These are phyloP conservation scores for Termitomyces sp. DNA, from an alignment of 768 basidiomycete species.

Conservation along the genomic window DNA sequence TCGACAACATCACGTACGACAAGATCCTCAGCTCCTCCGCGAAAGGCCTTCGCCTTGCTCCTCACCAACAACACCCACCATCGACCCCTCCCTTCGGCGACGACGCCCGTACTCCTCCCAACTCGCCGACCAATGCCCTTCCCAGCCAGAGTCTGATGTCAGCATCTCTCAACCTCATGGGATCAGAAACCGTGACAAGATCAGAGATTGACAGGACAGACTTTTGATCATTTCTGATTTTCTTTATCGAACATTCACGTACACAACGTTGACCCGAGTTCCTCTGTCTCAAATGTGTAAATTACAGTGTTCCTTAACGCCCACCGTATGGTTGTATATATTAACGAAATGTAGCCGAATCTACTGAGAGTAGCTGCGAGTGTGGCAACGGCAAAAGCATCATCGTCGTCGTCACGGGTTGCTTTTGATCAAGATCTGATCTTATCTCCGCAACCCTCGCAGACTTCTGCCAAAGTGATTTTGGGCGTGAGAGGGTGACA, in stretches of 20 bases:
- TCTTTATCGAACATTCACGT: background rate
- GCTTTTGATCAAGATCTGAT: background rate
- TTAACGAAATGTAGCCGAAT: background rate
- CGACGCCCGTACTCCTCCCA: slow-evolving; percentile 16
- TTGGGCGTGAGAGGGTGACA: too few relatives aligned
- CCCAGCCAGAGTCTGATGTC: slow-evolving; percentile 7
- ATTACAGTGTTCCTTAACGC: background rate
- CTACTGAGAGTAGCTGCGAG: too few relatives aligned
- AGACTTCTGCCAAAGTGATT: too few relatives aligned
- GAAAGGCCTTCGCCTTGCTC: slow-evolving; percentile 10
- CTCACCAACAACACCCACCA: background rate
- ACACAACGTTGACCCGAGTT: background rate
- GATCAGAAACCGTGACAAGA: background rate
- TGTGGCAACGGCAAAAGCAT: background rate
- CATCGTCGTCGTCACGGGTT: too few relatives aligned
- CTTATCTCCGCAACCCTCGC: background rate
- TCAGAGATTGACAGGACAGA: background rate
- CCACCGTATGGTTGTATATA: background rate
- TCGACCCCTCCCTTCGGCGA: slow-evolving; percentile 1
- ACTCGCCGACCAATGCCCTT: slow-evolving; percentile 10
- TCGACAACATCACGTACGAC: slow-evolving; percentile 20
- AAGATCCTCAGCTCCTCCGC: slow-evolving; percentile 17
- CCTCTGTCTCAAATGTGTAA: background rate
- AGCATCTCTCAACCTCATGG: slow-evolving; percentile 9
- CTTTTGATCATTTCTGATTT: background rate